phyloP scores from a whole-genome alignment of 805 yeast genomes.

The Kodamaea neixiangensis region DNA sequence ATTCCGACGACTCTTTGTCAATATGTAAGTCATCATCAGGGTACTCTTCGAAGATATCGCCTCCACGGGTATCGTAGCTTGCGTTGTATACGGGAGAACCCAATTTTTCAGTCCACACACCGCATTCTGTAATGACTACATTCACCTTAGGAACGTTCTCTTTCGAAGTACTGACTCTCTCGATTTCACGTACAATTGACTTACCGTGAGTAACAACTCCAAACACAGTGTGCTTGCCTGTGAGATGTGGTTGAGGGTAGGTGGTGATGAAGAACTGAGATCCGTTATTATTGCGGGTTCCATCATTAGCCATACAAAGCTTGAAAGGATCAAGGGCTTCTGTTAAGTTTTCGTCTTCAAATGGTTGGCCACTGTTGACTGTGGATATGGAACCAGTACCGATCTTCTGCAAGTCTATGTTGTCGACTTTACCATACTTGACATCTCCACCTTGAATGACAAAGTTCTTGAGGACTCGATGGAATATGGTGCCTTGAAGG shows the following conservation, averaged over 20 bases:
- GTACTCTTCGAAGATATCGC: constrained; percentile 72
- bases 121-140: constrained; percentile 58
- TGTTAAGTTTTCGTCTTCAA: constrained; percentile 59
- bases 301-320: constrained; percentile 67
- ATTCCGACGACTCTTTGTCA: constrained; percentile 56
- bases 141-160: constrained; percentile 44
- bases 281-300: constrained; percentile 48
- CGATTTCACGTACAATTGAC: constrained; percentile 67
- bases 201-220: constrained; percentile 72
- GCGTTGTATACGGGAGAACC: constrained; percentile 64
- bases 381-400: constrained; percentile 40
- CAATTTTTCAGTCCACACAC: constrained; percentile 57
- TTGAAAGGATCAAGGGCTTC: constrained; percentile 49
- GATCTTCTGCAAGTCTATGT: constrained; percentile 12
- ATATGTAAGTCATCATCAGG: constrained; percentile 71
- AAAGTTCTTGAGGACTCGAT: constrained; percentile 66
- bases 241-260: constrained; percentile 68
- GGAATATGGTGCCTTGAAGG: constrained; percentile 52
- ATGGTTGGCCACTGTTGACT: constrained; percentile 24
- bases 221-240: constrained; percentile 75
- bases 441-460: constrained; percentile 72
- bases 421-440: constrained; percentile 33
- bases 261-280: constrained; percentile 76
- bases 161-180: constrained; percentile 44
- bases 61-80: constrained; percentile 59